Percentiles rank a stretch among this genome's conserved stretches.
phyloP scores from a whole-genome alignment of 345 rosid genomes.

The Murraya koenigii region DNA sequence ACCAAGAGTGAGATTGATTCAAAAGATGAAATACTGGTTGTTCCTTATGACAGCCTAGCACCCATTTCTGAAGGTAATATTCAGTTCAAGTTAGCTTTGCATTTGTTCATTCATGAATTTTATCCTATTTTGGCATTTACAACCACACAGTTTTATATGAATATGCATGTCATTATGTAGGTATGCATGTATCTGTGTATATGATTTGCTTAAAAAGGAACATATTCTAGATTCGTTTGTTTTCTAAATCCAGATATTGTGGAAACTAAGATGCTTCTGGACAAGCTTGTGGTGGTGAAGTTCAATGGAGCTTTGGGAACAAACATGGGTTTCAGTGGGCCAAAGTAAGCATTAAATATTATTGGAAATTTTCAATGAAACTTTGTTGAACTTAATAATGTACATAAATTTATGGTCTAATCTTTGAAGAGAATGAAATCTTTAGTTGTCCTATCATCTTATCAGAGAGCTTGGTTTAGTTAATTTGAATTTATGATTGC shows the following conservation, averaged over 20 bases:
- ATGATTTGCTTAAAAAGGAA: neutral
- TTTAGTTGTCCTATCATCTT: neutral
- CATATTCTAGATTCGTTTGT: neutral
- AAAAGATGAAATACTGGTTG: slow-evolving; percentile 35
- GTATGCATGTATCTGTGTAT: neutral
- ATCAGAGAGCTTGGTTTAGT: neutral
- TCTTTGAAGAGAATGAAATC: neutral
- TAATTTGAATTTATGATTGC: neutral
- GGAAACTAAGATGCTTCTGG: slow-evolving; percentile 43
- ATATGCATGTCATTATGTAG: neutral
- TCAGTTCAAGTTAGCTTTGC: neutral
- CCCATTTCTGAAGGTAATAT: slow-evolving; percentile 37
- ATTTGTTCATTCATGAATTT: slow-evolving; percentile 4
- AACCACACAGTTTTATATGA: neutral
- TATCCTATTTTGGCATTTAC: neutral
- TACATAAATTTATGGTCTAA: neutral
- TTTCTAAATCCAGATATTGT: slow-evolving; percentile 28
- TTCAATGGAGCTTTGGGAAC: slow-evolving; percentile 38
- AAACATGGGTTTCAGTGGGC: slow-evolving; percentile 43
- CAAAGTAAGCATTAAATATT: slow-evolving; percentile 36
- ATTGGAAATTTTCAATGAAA: neutral
- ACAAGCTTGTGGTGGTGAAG: slow-evolving; percentile 57
- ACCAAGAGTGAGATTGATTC: slow-evolving; percentile 18
- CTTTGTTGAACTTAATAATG: neutral
- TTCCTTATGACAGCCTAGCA: slow-evolving; percentile 40